Percentiles rank a stretch among this genome's conserved stretches.
Evolutionary conservation across 139 green algal species (phyloP).

Genomic region (Closterium sp.): DNA sequence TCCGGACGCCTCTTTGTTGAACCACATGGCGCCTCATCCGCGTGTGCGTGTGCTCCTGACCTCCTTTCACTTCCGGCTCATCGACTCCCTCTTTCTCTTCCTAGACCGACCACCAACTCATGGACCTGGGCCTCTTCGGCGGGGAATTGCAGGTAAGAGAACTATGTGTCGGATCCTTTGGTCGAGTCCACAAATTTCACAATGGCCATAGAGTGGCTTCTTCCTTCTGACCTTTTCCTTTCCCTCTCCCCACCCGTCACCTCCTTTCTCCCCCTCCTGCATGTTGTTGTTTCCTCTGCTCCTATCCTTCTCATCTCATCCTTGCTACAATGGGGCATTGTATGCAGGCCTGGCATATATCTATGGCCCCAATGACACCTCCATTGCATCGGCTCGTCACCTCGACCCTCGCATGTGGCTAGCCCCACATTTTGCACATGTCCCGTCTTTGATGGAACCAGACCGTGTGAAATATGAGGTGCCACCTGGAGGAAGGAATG

Average conservation of each 20-base stretch:
- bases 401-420: not conserved
- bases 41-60: not conserved
- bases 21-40: not conserved
- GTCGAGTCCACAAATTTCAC: not conserved
- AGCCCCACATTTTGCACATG: not conserved
- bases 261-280: not conserved
- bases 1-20: not conserved
- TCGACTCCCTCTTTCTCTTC: not conserved
- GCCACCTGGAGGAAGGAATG: no score
- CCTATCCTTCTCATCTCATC: not conserved
- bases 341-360: not conserved
- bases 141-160: not conserved
- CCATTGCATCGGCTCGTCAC: not conserved
- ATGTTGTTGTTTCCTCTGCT: not conserved
- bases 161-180: not conserved
- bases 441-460: not conserved
- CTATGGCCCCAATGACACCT: not conserved
- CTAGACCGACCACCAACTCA: not conserved
- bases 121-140: not conserved
- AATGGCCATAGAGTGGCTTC: not conserved
- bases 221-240: not conserved
- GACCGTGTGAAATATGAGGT: no score
- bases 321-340: not conserved
- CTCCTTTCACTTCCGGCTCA: not conserved
- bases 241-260: not conserved